phyloP scores from a whole-genome alignment of 106 monocot species.

The Dactylorhiza incarnata region DNA sequence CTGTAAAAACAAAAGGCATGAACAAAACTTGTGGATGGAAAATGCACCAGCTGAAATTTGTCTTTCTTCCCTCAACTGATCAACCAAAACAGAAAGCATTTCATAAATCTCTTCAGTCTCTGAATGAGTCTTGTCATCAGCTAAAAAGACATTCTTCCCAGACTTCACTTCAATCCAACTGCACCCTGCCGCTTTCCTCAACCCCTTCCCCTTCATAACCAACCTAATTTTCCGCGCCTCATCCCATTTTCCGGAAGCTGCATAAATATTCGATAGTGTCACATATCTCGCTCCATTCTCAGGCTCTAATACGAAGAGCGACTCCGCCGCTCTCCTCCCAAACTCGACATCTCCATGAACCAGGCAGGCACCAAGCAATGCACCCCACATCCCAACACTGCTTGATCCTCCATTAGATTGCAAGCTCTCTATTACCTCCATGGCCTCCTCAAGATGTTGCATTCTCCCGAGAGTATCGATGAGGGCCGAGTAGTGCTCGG shows the following conservation, averaged over 20 bases:
- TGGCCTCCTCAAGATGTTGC: constrained; percentile 30
- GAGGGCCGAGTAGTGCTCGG: constrained; percentile 54
- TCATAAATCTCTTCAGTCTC: constrained; percentile 35
- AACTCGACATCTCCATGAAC: constrained; percentile 51
- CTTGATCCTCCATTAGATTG: constrained; percentile 5
- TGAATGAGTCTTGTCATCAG: constrained; percentile 35
- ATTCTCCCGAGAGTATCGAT: constrained; percentile 53
- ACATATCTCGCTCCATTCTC: constrained; percentile 54
- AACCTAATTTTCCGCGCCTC: constrained; percentile 33
- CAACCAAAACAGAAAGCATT: constrained; percentile 22
- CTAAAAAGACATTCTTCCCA: constrained; percentile 35
- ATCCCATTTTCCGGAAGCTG: constrained; percentile 55
- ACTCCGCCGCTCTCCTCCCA: constrained; percentile 39
- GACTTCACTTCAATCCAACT: constrained; percentile 64
- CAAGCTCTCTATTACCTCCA: constrained; percentile 34
- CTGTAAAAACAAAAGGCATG: not conserved
- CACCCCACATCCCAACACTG: constrained; percentile 47
- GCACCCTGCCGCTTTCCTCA: constrained; percentile 47
- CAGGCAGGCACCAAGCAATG: constrained; percentile 50
- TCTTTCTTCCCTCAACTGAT: constrained; percentile 28
- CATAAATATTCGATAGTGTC: constrained; percentile 58
- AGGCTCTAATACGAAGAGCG: constrained; percentile 45
- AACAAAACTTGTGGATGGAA: not conserved
- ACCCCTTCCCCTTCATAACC: constrained; percentile 54
- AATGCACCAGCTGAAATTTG: not conserved